Percentiles rank a stretch among this genome's conserved stretches.
phyloP scores from a whole-genome alignment of 176 grass and related monocot genomes.

The Paspalum vaginatum region DNA sequence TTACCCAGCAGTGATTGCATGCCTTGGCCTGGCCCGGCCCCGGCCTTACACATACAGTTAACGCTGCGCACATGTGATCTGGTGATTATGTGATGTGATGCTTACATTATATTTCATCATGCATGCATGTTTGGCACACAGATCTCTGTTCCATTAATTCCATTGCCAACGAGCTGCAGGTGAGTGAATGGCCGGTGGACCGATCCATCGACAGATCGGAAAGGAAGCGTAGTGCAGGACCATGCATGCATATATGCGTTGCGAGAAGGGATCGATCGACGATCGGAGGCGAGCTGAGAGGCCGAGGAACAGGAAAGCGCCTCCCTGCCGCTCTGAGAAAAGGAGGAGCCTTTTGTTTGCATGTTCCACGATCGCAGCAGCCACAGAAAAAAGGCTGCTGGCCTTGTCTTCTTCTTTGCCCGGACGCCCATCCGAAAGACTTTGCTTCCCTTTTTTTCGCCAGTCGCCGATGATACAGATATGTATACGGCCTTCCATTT shows the following conservation, averaged over 20 bases:
- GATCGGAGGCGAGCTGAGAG: not conserved
- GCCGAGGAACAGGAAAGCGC: not conserved
- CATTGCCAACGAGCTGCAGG: too few relatives aligned
- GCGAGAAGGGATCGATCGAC: not conserved
- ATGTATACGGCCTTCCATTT: conserved; percentile 2
- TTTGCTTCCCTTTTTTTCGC: conserved; percentile 20
- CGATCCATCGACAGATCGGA: not conserved
- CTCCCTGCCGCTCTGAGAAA: conserved; percentile 35
- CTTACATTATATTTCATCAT: too few relatives aligned
- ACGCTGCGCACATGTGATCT: too few relatives aligned
- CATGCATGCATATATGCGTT: not conserved
- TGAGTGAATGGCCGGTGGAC: too few relatives aligned
- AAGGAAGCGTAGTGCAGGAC: not conserved
- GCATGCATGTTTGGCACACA: too few relatives aligned
- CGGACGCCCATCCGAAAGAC: too few relatives aligned
- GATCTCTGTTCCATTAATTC: too few relatives aligned
- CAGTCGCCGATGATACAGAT: not conserved
- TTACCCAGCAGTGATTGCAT: too few relatives aligned
- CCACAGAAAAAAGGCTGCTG: conserved; percentile 42
- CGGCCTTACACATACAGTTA: too few relatives aligned
- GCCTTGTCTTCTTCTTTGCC: conserved; percentile 40
- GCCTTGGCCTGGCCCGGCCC: too few relatives aligned
- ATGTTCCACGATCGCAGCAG: conserved; percentile 46
- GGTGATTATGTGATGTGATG: too few relatives aligned
- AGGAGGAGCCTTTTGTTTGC: conserved; percentile 45